These are phyloP conservation scores for Francoa sonchifolia DNA, from an alignment of 441 rosid species.

Conservation along the genomic window DNA sequence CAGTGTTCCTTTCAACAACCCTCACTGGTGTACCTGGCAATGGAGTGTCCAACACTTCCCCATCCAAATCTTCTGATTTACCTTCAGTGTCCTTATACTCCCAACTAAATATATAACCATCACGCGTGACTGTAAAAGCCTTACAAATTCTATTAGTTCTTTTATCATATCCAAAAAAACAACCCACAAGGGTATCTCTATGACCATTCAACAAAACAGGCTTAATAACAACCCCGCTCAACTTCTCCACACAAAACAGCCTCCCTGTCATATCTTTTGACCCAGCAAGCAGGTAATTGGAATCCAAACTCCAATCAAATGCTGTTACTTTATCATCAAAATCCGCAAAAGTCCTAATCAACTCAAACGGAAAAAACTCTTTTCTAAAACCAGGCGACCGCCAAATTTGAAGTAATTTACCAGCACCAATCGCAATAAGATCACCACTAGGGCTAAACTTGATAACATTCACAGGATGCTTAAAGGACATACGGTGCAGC, in stretches of 20 bases:
- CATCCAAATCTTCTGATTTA: slow-evolving; percentile 16
- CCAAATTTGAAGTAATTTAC: slow-evolving; percentile 70
- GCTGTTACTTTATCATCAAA: slow-evolving; percentile 53
- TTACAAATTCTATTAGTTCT: slow-evolving; percentile 33
- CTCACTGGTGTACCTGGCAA: slow-evolving; percentile 62
- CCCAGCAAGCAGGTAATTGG: slow-evolving; percentile 64
- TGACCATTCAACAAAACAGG: slow-evolving; percentile 82
- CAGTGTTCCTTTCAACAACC: slow-evolving; percentile 21
- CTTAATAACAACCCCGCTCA: slow-evolving; percentile 36
- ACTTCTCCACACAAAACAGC: slow-evolving; percentile 56
- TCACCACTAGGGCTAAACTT: slow-evolving; percentile 70
- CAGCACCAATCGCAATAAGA: slow-evolving; percentile 49
- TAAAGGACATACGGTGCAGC: slow-evolving; percentile 66
- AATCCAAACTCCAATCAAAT: slow-evolving; percentile 72
- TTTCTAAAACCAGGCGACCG: slow-evolving; percentile 68
- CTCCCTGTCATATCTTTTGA: slow-evolving; percentile 80
- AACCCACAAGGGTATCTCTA: slow-evolving; percentile 77
- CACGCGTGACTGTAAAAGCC: slow-evolving; percentile 62
- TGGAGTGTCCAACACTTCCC: slow-evolving; percentile 26
- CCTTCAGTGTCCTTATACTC: slow-evolving; percentile 27
- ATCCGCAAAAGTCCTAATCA: slow-evolving; percentile 69
- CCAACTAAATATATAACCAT: slow-evolving; percentile 79
- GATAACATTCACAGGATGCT: slow-evolving; percentile 39
- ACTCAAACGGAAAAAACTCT: slow-evolving; percentile 62
- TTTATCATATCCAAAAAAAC: slow-evolving; percentile 77